phyloP scores from a whole-genome alignment of 2,329 filamentous ascomycete genomes.

The Penicillium sp. region DNA sequence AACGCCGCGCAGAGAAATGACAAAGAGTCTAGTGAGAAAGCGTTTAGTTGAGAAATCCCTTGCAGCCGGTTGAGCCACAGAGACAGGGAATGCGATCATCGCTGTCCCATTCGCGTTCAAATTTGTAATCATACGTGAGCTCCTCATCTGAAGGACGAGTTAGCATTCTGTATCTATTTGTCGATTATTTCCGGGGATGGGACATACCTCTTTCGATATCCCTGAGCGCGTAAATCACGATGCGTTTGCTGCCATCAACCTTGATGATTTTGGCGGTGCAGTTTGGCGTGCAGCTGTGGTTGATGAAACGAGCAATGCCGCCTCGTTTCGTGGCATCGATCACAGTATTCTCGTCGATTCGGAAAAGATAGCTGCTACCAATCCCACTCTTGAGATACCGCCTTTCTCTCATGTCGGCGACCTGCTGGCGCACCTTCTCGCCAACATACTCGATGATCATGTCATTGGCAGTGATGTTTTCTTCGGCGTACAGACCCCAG shows the following conservation, averaged over 20 bases:
- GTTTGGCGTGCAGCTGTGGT: conserved; percentile 94
- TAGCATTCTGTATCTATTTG: conserved; percentile 13
- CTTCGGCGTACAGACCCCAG: conserved; percentile 96
- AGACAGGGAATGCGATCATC: conserved; percentile 95
- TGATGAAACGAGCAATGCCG: conserved; percentile 97
- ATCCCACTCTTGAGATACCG: conserved; percentile 95
- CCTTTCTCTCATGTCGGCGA: conserved; percentile 91
- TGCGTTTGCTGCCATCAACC: conserved; percentile 94
- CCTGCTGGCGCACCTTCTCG: conserved; percentile 93
- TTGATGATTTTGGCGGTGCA: conserved; percentile 99
- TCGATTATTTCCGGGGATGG: not conserved
- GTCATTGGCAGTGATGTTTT: conserved; percentile 94
- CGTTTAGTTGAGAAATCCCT: conserved; percentile 92
- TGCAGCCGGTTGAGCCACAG: conserved; percentile 92
- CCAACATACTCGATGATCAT: conserved; percentile 99
- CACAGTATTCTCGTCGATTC: conserved; percentile 95
- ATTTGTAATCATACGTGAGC: conserved; percentile 99
- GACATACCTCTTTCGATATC: conserved; percentile 90
- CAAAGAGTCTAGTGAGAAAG: conserved; percentile 8
- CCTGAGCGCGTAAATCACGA: conserved; percentile 96
- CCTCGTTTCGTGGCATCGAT: conserved; percentile 98
- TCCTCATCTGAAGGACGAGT: conserved; percentile 71
- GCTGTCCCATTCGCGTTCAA: conserved; percentile 93
- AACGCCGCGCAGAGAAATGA: conserved; percentile 1
- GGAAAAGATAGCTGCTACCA: conserved; percentile 94